Base-by-base conservation (phyloP, 176 grass and related monocot species). In the Oryza coarctata region DNA sequence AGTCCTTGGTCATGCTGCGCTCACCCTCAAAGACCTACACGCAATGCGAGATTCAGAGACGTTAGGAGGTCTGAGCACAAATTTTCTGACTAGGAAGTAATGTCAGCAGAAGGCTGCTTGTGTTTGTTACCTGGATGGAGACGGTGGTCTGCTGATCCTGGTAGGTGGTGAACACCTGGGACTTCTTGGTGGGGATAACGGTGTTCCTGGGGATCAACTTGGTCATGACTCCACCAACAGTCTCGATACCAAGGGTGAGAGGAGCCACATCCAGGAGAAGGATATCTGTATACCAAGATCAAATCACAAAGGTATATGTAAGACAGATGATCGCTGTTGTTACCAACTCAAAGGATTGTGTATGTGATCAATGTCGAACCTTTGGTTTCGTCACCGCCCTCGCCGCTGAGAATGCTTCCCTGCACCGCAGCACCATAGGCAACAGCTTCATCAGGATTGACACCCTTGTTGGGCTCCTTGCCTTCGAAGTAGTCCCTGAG, bases 1-100 rank as follows among this genome's bases (percentile, higher is more conserved):
- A 87, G 71, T 93, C 91, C 91, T 93, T 93, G 8, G 91, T 93
- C 91, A 93, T 90, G 57, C 85, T 93, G 36, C 91, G 88, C 78
- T 93, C 91, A 82, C 91, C 91, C 81, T 93, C 91, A 9, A 93
- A 93, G 60, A 93, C 91, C 91, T 93, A 71, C 5, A 76, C 0
- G 0, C 0, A 63, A 20, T 34, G 6, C 31, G 28, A 89, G 40
- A 67, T 75, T 23, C 22, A 40, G 5, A 40, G 52, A 17, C 20
- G 25, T 64, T 47, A 81, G 12, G 32, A 49, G 12, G 32, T 13
- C 52, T 62, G 7, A n/a, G 5, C n/a, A 34, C 15, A 5, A 38
- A 38, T 32, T 18, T 71, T 3, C 20, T 29, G 66, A 43, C 0
- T 40, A 23, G 23, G 2, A 30, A 28, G 29, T 44, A 50, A 50